Conservation (phyloP, 2,329 filamentous ascomycete genomes). For the Talaromyces rugulosus region DNA sequence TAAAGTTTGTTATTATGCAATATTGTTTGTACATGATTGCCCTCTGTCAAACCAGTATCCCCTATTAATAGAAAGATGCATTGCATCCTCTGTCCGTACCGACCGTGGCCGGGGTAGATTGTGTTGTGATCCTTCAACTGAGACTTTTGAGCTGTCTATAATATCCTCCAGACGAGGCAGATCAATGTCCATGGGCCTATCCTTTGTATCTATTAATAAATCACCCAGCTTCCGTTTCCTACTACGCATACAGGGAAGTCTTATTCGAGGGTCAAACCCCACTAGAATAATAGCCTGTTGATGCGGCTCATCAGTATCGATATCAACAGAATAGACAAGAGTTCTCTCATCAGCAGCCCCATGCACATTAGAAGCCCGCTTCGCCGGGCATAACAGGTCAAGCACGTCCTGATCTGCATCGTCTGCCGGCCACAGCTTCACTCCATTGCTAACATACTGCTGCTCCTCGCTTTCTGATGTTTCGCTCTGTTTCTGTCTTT, state of each 20-base stretch:
- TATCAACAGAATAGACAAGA: slow-evolving; percentile 35
- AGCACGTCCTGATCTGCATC: slow-evolving; percentile 34
- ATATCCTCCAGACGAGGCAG: background rate
- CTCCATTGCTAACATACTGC: slow-evolving; percentile 32
- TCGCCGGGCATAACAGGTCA: slow-evolving; percentile 36
- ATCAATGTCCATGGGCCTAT: background rate
- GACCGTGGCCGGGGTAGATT: background rate
- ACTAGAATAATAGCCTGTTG: slow-evolving; percentile 34
- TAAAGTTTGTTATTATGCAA: background rate
- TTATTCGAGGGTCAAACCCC: slow-evolving; percentile 36
- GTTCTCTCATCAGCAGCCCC: slow-evolving; percentile 37
- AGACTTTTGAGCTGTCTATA: background rate
- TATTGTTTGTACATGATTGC: background rate
- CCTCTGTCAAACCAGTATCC: slow-evolving; percentile 12
- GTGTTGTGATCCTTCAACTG: background rate
- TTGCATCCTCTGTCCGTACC: slow-evolving; percentile 8
- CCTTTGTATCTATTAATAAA: background rate
- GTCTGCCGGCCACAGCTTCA: slow-evolving; percentile 40
- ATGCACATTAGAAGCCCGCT: slow-evolving; percentile 27
- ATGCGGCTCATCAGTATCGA: slow-evolving; percentile 1
- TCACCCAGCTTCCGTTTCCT: background rate
- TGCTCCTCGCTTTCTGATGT: slow-evolving; percentile 29
- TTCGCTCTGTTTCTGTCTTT: background rate
- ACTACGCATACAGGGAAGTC: slow-evolving; percentile 22
- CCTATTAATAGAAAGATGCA: slow-evolving; percentile 12